Evolutionary conservation across 202 grass and related monocot genomes (phyloP).

Genomic region (Carex arenaria): DNA sequence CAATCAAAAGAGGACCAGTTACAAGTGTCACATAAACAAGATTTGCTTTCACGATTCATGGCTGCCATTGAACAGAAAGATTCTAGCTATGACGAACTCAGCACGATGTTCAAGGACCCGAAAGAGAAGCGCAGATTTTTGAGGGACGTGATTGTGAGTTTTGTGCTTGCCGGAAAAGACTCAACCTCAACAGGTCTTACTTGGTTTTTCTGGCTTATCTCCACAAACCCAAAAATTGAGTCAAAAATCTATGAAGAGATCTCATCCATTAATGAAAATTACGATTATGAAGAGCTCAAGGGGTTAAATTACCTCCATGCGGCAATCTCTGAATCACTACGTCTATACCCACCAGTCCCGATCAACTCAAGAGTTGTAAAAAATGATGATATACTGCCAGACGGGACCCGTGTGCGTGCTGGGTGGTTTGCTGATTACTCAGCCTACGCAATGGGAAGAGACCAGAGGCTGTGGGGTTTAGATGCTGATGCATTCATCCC

Average conservation of each 20-base stretch:
- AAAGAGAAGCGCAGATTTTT: conserved; percentile 44
- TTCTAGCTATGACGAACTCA: conserved; percentile 26
- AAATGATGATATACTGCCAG: conserved; percentile 47
- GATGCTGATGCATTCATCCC: conserved; percentile 50
- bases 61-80: conserved; percentile 42
- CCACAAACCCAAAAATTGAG: conserved; percentile 40
- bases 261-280: not conserved
- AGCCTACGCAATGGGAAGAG: conserved; percentile 67
- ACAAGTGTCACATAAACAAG: conserved; percentile 4
- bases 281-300: conserved; percentile 20
- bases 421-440: conserved; percentile 61
- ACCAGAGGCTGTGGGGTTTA: conserved; percentile 42
- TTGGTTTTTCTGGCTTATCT: conserved; percentile 81
- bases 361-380: conserved; percentile 46
- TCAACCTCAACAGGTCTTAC: conserved; percentile 50
- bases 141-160: conserved; percentile 54
- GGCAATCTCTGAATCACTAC: conserved; percentile 53
- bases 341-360: conserved; percentile 74
- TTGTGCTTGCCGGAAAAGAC: conserved; percentile 72
- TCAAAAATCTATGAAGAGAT: conserved; percentile 40
- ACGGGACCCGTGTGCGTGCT: conserved; percentile 39
- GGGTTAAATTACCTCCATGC: conserved; percentile 64
- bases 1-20: conserved; percentile 27
- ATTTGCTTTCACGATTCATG: conserved; percentile 70
- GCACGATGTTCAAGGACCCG: conserved; percentile 34